Base-by-base conservation (phyloP, 2,329 filamentous ascomycete species). In the Beauveria sp. region DNA sequence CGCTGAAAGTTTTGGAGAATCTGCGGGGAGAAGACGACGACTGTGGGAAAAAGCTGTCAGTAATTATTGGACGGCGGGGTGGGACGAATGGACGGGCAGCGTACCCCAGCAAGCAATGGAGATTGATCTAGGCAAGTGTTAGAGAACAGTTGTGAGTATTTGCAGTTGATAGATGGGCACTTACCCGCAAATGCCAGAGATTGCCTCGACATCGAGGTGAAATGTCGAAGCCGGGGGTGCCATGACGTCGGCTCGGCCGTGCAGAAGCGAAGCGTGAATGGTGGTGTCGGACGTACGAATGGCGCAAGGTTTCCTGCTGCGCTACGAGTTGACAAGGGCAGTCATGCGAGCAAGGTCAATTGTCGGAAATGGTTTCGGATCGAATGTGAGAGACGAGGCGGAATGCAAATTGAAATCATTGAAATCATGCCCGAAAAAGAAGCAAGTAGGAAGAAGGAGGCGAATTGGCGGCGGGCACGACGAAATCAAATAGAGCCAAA, bases 1-100 rank as follows among this genome's bases (percentile, higher is more conserved):
- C 92, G 85, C 65, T 87, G 87, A 77, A 96, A 97, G 72, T 97
- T 97, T 71, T 96, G 91, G 68, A 96, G 88, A 68, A 99, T 97
- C 69, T 99, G 95, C 2, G 95, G 95, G 1, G 91, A 95, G 78
- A 97, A 99, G 62, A 99, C 95, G 42, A 98, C 91, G 62, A 98
- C 90, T 77, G 62, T 49, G 53, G n/a, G n/a, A 40, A 30, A 30
- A 18, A 24, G 6, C 59, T n/a, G 59, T 38, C 34, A 55, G 42
- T 40, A 57, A 22, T 10, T 30, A 51, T 34, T 18, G 10, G 49
- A 51, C 26, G 28, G 20, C 22, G n/a, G 20, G 24, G 30, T 34
- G n/a, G 55, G 26, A 45, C 24, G 46, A 43, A 55, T 55, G 30
- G 45, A 28, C 38, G 18, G 22, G 14, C 16, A n/a, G 70, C 71